phyloP scores from a whole-genome alignment of 176 grass and related monocot species.

The Cenchrus fungigraminus region DNA sequence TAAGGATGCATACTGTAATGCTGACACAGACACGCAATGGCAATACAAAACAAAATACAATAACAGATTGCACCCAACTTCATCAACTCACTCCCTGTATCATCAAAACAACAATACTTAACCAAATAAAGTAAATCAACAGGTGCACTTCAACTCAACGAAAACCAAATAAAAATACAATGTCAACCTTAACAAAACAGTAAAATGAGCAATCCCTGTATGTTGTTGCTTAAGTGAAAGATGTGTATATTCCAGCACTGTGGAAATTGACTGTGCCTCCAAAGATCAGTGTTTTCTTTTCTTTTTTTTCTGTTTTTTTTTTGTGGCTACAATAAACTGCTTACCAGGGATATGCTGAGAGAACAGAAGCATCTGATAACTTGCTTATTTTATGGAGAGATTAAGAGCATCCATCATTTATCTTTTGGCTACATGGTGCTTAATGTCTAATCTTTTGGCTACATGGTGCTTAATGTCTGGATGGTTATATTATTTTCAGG shows the following conservation, averaged over 20 bases:
- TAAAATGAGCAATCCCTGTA: not conserved
- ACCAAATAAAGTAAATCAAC: not conserved
- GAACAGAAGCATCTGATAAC: not conserved
- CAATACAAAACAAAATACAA: not conserved
- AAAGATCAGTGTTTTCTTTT: not conserved
- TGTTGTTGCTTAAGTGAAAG: not conserved
- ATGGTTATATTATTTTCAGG: not conserved
- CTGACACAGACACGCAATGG: no score
- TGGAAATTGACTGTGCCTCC: not conserved
- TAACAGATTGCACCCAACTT: conserved; percentile 9
- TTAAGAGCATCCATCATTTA: not conserved
- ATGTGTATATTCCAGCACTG: not conserved
- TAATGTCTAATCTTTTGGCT: not conserved
- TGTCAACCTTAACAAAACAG: conserved; percentile 20
- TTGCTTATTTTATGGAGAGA: not conserved
- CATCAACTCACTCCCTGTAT: not conserved
- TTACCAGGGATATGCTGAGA: not conserved
- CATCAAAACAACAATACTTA: not conserved
- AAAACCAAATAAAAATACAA: not conserved
- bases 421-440: not conserved
- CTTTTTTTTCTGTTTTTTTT: not conserved
- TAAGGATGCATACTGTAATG: not conserved
- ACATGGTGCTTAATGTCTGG: not conserved
- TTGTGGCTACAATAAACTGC: not conserved
- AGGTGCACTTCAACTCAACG: not conserved